Conservation (phyloP, 768 basidiomycete species). For the Mycena chlorophos region DNA sequence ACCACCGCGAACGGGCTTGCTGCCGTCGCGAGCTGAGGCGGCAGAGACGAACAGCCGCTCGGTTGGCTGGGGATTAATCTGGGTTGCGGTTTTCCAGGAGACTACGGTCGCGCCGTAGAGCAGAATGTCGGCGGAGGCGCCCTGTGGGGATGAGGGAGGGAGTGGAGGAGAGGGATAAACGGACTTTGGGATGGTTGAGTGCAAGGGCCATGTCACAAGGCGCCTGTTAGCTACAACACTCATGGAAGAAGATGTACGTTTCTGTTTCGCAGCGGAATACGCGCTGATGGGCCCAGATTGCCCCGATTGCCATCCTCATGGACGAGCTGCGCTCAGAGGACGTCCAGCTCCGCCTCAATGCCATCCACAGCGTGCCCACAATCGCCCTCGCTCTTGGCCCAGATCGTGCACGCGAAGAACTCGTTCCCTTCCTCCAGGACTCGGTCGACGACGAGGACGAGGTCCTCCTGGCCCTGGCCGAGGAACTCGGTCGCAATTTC, state of each 20-base stretch:
- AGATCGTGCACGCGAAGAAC: slow-evolving; percentile 91
- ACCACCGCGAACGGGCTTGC: slow-evolving; percentile 60
- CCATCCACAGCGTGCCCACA: slow-evolving; percentile 95
- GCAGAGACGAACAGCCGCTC: slow-evolving; percentile 84
- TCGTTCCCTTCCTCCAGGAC: slow-evolving; percentile 96
- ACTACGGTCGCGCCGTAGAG: slow-evolving; percentile 85
- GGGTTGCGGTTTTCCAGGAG: slow-evolving; percentile 72
- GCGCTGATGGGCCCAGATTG: slow-evolving; percentile 53
- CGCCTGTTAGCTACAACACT: slow-evolving; percentile 21
- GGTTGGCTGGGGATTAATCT: slow-evolving; percentile 33
- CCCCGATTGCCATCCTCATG: slow-evolving; percentile 95
- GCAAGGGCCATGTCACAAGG: slow-evolving; percentile 1
- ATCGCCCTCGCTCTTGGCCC: slow-evolving; percentile 96
- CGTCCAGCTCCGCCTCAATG: slow-evolving; percentile 92
- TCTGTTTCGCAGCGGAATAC: slow-evolving; percentile 8
- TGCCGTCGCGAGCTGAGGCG: slow-evolving; percentile 77
- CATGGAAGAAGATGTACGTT: slow-evolving; percentile 79
- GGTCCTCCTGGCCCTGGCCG: slow-evolving; percentile 91
- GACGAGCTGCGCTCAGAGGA: slow-evolving; percentile 98
- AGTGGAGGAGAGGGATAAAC: neutral
- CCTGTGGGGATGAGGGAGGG: slow-evolving; percentile 40
- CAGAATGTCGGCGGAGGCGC: slow-evolving; percentile 63
- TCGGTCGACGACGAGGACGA: slow-evolving; percentile 99
- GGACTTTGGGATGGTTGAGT: slow-evolving; percentile 64
- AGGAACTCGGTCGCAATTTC: slow-evolving; percentile 90